A percentile compares a stretch with the other conserved stretches of the same genome.
Evolutionary conservation across 805 yeast genomes (phyloP).

Genomic region (Lipomyces starkeyi): DNA sequence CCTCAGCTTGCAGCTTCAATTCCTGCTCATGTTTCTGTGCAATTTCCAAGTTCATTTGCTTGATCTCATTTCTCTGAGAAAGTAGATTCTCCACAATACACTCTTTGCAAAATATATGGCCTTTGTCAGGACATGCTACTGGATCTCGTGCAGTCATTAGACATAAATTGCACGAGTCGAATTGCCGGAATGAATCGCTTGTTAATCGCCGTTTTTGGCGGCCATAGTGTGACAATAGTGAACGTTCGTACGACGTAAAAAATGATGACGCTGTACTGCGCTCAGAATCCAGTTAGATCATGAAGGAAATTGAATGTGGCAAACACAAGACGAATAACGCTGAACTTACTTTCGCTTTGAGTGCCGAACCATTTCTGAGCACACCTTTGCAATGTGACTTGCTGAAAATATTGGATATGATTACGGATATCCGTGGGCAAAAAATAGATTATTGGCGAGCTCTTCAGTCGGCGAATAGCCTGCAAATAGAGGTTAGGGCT

Average conservation of each 20-base stretch:
- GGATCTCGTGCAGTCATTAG: constrained; percentile 38
- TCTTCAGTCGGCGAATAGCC: no score
- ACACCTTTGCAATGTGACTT: background rate
- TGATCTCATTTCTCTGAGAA: constrained; percentile 34
- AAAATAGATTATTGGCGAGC: no score
- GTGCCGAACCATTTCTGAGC: constrained; percentile 31
- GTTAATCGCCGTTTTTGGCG: constrained; percentile 34
- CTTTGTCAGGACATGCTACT: constrained; percentile 36
- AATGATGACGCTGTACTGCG: constrained; percentile 33
- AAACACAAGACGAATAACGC: background rate
- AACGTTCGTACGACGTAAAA: constrained; percentile 39
- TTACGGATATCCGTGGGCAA: no score
- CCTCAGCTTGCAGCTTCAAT: constrained; percentile 3
- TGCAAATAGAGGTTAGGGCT: no score
- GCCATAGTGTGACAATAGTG: constrained; percentile 36
- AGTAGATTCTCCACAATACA: constrained; percentile 36
- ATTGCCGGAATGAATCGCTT: constrained; percentile 34
- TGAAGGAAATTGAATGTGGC: background rate
- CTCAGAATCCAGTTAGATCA: background rate
- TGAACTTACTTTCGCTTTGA: constrained; percentile 37
- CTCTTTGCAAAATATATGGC: constrained; percentile 37
- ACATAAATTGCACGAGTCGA: constrained; percentile 37
- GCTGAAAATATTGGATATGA: background rate
- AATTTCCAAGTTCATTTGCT: constrained; percentile 22
- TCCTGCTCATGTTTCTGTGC: constrained; percentile 17